Evolutionary conservation across 1,284 basidiomycete species (phyloP), one percentile per base, ranked within the genome.

Genomic region (Heterobasidion annosum): DNA sequence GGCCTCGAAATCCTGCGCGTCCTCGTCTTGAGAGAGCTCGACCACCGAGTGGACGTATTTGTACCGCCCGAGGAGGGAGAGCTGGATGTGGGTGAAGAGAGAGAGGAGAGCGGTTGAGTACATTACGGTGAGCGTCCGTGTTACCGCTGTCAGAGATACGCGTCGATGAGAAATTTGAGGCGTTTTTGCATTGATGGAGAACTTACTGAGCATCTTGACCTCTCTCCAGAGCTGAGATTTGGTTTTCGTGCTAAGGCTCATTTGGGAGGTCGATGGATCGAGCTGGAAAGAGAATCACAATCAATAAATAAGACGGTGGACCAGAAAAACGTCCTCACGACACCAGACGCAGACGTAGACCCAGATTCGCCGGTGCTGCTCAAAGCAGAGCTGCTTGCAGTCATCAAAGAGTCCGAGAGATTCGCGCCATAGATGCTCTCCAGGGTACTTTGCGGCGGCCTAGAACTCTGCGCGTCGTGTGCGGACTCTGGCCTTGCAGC

Each of bases 41-140:
- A 82, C 65, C 2, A 95, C 74, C 0, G 88, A 85, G 15, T 79
- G 75, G 19, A 95, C 73, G 63, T 96, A 96, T 63, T 88, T 85
- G 35, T 79, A 75, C 1, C 92, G 79, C n/a, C 90, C 91, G 54
- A 96, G 81, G 6, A 94, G 69, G 50, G 84, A 89, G 44, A 96
- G 80, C 65, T 96, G 93, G 33, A 92, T 76, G 51, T 85, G 79
- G 1, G 91, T 93, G 59, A 93, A 80, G 9, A 96, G 75, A 2
- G 87, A 80, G 40, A 96, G 79, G 33, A 96, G 79, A 19, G 88
- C 85, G 43, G 85, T 80, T 3, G 90, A 82, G 67, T 96, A 96
- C 16, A 95, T 68, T 0, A 85, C 81, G 8, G 92, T 93, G 46
- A 96, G 69, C n/a, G 89, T 87, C 51, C 93, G 78, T 3, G 91